These are phyloP conservation scores for Podaxis carcinomalis DNA, from an alignment of 768 basidiomycete species.

Conservation along the genomic window DNA sequence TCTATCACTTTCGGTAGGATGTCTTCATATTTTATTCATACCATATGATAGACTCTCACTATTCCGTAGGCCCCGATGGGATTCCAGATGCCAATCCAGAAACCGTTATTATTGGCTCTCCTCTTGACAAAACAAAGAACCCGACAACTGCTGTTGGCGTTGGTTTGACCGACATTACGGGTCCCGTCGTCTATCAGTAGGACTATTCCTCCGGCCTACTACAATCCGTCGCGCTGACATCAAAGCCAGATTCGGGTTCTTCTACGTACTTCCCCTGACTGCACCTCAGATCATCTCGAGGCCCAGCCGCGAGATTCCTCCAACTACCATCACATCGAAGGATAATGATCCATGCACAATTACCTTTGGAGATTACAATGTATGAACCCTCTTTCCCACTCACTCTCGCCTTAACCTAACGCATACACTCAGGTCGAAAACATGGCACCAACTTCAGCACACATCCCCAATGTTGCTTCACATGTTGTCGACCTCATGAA, in stretches of 20 bases:
- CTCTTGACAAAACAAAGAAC: slow-evolving; percentile 50
- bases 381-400: slow-evolving; percentile 18
- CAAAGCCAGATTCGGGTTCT: slow-evolving; percentile 41
- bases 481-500: slow-evolving; percentile 48
- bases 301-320: slow-evolving; percentile 28
- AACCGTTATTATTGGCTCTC: slow-evolving; percentile 46
- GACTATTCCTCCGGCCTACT: slow-evolving; percentile 14
- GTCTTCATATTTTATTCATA: slow-evolving; percentile 5
- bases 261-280: slow-evolving; percentile 53
- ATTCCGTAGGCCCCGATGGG: slow-evolving; percentile 35
- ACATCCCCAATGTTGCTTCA: slow-evolving; percentile 43
- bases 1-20: slow-evolving; percentile 41
- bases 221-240: background rate
- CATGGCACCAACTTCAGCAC: slow-evolving; percentile 42
- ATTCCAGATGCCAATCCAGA: slow-evolving; percentile 59
- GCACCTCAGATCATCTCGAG: slow-evolving; percentile 42
- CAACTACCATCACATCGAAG: slow-evolving; percentile 35
- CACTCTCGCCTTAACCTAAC: background rate
- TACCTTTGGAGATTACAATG: slow-evolving; percentile 61
- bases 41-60: background rate
- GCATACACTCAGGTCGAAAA: slow-evolving; percentile 44
- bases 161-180: slow-evolving; percentile 45
- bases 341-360: slow-evolving; percentile 35
- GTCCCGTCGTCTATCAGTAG: slow-evolving; percentile 51
- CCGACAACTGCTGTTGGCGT: slow-evolving; percentile 45